phyloP scores from a whole-genome alignment of 2,329 filamentous ascomycete species.

The Scortechinia acanthostroma region DNA sequence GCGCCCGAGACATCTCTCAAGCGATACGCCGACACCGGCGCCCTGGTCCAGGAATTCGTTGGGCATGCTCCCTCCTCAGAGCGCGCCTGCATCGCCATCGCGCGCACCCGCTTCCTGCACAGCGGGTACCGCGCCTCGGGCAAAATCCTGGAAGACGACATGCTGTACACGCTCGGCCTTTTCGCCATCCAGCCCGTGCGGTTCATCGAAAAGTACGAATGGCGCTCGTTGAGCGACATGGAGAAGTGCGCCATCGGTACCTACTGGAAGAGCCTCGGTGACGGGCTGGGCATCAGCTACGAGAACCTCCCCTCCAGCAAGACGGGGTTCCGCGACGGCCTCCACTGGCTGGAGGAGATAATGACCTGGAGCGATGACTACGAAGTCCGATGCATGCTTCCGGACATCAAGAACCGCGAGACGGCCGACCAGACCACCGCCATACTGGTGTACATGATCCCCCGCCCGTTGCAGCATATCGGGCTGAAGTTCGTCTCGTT shows the following conservation, averaged over 20 bases:
- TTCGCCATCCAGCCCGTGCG: slow-evolving; percentile 46
- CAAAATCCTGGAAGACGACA: slow-evolving; percentile 52
- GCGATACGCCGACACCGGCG: slow-evolving; percentile 40
- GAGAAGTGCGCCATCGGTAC: slow-evolving; percentile 47
- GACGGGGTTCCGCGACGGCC: slow-evolving; percentile 34
- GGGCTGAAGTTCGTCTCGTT: slow-evolving; percentile 31
- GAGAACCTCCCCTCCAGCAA: slow-evolving; percentile 28
- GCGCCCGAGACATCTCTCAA: slow-evolving; percentile 36
- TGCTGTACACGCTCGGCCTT: slow-evolving; percentile 56
- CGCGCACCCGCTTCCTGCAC: slow-evolving; percentile 61
- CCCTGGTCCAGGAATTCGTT: slow-evolving; percentile 38
- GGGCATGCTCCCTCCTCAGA: slow-evolving; percentile 29
- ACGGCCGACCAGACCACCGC: slow-evolving; percentile 37
- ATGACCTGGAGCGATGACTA: slow-evolving; percentile 38
- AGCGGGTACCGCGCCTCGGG: slow-evolving; percentile 43
- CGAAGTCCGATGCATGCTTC: slow-evolving; percentile 38
- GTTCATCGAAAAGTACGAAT: slow-evolving; percentile 47
- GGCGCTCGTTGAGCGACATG: slow-evolving; percentile 42
- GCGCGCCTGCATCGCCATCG: slow-evolving; percentile 40
- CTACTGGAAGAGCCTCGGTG: slow-evolving; percentile 48
- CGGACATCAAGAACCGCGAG: slow-evolving; percentile 24
- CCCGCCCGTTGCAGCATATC: slow-evolving; percentile 15
- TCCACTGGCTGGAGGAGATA: slow-evolving; percentile 43
- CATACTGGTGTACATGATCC: slow-evolving; percentile 32
- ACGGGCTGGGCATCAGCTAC: slow-evolving; percentile 43